These are phyloP conservation scores for Olyra latifolia DNA, from an alignment of 176 grass and related monocot genomes.

Conservation along the genomic window DNA sequence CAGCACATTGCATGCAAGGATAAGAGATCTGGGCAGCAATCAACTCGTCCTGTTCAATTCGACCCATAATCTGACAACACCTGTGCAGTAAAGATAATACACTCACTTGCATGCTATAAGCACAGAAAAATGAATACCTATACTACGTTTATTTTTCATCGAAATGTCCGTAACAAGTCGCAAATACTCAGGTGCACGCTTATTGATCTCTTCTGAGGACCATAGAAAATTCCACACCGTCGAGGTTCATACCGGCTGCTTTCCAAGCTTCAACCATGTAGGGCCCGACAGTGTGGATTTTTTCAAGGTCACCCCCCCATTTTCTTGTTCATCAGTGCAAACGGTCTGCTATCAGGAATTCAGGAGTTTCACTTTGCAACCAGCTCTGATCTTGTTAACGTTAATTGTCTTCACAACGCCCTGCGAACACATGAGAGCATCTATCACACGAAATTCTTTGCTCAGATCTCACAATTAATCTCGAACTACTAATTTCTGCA, in stretches of 20 bases:
- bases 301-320: conserved; percentile 84
- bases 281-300: conserved; percentile 65
- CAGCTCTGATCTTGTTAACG: conserved; percentile 73
- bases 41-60: conserved; percentile 65
- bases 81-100: conserved; percentile 25
- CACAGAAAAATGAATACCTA: not conserved
- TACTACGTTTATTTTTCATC: conserved; percentile 41
- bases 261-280: conserved; percentile 96
- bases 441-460: not conserved
- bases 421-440: conserved; percentile 32
- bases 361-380: conserved; percentile 78
- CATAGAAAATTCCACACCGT: conserved; percentile 81
- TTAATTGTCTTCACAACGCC: conserved; percentile 84
- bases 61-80: conserved; percentile 84
- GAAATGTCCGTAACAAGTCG: conserved; percentile 84
- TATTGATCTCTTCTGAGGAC: conserved; percentile 84
- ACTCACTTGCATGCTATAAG: not conserved
- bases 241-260: conserved; percentile 74
- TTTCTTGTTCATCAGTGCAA: conserved; percentile 87
- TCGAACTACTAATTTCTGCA: not conserved
- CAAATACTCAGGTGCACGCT: conserved; percentile 74
- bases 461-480: not conserved
- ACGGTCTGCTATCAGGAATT: conserved; percentile 94
- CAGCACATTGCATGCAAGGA: conserved; percentile 98
- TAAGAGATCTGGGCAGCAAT: conserved; percentile 90